A percentile compares a stretch with the other conserved stretches of the same genome.
Conservation (phyloP, 805 yeast species). For the Ogataea saltuana region DNA sequence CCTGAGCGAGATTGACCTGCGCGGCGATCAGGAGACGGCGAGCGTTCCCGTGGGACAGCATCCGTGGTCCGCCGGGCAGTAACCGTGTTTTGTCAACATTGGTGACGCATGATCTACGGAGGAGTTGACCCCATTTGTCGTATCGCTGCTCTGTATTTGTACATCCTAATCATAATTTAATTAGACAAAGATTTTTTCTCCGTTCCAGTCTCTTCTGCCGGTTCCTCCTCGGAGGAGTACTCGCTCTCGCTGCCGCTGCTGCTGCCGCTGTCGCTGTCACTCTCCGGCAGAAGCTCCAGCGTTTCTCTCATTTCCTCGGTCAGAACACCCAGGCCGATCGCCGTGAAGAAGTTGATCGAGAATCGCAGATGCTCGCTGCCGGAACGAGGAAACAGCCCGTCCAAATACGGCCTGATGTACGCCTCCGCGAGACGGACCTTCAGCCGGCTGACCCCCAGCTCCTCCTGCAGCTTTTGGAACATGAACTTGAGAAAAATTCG, state of each 20-base stretch:
- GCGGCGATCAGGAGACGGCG: constrained; percentile 40
- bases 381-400: constrained; percentile 66
- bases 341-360: constrained; percentile 88
- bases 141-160: too few relatives aligned
- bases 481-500: constrained; percentile 81
- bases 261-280: constrained; percentile 27
- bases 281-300: constrained; percentile 29
- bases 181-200: too few relatives aligned
- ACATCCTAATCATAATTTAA: too few relatives aligned
- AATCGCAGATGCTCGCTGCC: constrained; percentile 60
- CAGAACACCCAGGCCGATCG: constrained; percentile 81
- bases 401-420: constrained; percentile 47
- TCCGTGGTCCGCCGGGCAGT: too few relatives aligned
- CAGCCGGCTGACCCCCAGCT: constrained; percentile 61
- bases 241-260: constrained; percentile 29
- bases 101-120: too few relatives aligned
- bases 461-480: constrained; percentile 76
- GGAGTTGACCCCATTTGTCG: too few relatives aligned
- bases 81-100: too few relatives aligned
- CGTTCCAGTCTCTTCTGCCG: too few relatives aligned
- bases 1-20: constrained; percentile 76
- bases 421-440: constrained; percentile 52
- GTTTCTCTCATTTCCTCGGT: constrained; percentile 77
- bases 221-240: neutral
- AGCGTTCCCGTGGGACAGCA: constrained; percentile 36